Conservation (phyloP, 768 basidiomycete genomes). For the Rossbeevera mucosa region DNA sequence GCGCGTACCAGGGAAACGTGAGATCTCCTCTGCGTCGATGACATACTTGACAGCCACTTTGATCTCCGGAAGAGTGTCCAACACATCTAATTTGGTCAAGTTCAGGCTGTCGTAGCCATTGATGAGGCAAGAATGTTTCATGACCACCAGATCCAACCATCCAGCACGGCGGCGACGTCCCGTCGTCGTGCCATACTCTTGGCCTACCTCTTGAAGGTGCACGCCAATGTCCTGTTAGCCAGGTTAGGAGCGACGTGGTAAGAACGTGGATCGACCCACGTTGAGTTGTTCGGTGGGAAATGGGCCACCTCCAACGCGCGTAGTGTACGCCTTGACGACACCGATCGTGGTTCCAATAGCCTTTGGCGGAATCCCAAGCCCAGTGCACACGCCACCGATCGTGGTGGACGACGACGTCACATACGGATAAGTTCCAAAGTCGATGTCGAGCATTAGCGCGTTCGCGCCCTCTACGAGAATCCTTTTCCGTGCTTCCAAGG, state of each 20-base stretch:
- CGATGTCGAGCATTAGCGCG: constrained; percentile 96
- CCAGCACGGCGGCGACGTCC: constrained; percentile 91
- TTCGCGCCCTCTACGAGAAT: constrained; percentile 97
- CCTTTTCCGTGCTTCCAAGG: constrained; percentile 68
- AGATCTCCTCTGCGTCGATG: constrained; percentile 69
- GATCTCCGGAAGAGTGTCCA: constrained; percentile 82
- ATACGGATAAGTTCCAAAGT: constrained; percentile 96
- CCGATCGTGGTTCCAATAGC: constrained; percentile 83
- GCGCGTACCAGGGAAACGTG: constrained; percentile 80
- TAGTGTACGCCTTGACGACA: constrained; percentile 97
- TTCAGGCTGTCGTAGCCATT: constrained; percentile 95
- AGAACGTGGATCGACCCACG: constrained; percentile 40
- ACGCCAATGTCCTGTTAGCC: constrained; percentile 63
- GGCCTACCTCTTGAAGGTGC: constrained; percentile 90
- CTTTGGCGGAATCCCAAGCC: constrained; percentile 93
- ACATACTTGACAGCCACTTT: constrained; percentile 81
- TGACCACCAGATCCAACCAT: constrained; percentile 95
- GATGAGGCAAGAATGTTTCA: constrained; percentile 88
- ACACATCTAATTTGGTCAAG: constrained; percentile 92
- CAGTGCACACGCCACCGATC: constrained; percentile 95
- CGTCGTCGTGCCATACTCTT: constrained; percentile 89
- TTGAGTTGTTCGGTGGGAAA: constrained; percentile 96
- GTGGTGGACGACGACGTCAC: constrained; percentile 93
- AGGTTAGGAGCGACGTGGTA: background rate
- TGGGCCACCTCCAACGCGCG: constrained; percentile 96